These are phyloP conservation scores for Salvia splendens DNA, from an alignment of 257 asterid genomes.

Conservation along the genomic window DNA sequence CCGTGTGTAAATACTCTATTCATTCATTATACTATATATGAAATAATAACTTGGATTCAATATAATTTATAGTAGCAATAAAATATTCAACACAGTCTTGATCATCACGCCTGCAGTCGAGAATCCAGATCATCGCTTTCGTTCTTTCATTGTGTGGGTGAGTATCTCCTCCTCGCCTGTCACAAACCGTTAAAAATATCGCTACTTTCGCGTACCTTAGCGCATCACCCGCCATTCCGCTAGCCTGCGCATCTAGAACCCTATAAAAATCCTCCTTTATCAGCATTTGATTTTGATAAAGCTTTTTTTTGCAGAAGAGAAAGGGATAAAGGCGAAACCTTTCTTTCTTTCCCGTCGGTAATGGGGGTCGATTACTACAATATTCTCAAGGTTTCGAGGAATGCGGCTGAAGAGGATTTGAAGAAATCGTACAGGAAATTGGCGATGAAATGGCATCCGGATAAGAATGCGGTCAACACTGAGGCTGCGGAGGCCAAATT, in stretches of 20 bases:
- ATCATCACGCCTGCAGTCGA: slow-evolving; percentile 33
- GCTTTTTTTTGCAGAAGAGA: neutral
- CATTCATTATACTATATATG: too few species aligned
- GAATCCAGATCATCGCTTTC: slow-evolving; percentile 14
- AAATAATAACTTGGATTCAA: too few species aligned
- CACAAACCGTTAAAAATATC: slow-evolving; percentile 44
- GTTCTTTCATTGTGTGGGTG: slow-evolving; percentile 8
- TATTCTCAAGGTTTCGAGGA: slow-evolving; percentile 58
- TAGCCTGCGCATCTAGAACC: slow-evolving; percentile 51
- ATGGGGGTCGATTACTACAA: slow-evolving; percentile 90
- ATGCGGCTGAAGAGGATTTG: slow-evolving; percentile 76
- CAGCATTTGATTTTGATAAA: neutral
- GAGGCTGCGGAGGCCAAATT: slow-evolving; percentile 88
- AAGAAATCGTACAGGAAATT: slow-evolving; percentile 81
- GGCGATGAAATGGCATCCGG: slow-evolving; percentile 99
- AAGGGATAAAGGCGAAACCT: slow-evolving; percentile 21
- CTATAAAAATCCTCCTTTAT: slow-evolving; percentile 1
- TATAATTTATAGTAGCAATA: too few species aligned
- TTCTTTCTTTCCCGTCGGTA: neutral
- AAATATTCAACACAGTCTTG: slow-evolving; percentile 3
- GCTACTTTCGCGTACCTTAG: slow-evolving; percentile 55
- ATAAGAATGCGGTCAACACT: slow-evolving; percentile 72
- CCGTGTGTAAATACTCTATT: too few species aligned
- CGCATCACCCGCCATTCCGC: slow-evolving; percentile 40
- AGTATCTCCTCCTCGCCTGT: slow-evolving; percentile 30